These are phyloP conservation scores for Eimeria praecox DNA, from an alignment of 169 alveolate species.

Conservation along the genomic window DNA sequence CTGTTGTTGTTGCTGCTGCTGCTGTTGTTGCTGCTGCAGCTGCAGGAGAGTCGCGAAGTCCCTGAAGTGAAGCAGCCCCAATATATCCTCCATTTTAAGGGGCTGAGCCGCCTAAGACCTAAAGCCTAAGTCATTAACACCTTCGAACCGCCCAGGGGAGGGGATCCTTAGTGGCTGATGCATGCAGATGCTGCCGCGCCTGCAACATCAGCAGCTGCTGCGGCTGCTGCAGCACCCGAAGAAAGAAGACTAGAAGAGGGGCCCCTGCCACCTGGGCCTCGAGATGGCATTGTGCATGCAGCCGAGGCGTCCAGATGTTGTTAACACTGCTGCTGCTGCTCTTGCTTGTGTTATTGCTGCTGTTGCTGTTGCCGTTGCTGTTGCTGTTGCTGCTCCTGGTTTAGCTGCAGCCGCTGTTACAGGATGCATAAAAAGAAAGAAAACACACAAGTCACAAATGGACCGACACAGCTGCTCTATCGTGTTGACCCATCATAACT, in stretches of 20 bases:
- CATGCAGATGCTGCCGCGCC: not conserved
- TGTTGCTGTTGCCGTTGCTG: no score
- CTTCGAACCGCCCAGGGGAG: not conserved
- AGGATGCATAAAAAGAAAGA: not conserved
- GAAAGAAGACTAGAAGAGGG: not conserved
- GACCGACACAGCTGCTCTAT: not conserved
- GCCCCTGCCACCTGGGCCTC: not conserved
- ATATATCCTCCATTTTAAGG: constrained; percentile 14
- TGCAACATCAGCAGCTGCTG: not conserved
- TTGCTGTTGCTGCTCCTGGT: no score
- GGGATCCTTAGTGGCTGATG: not conserved
- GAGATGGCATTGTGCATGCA: not conserved
- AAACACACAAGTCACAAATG: not conserved
- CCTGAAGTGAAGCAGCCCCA: constrained; percentile 37
- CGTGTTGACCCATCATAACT: not conserved
- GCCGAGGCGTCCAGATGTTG: not conserved
- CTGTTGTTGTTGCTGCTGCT: not conserved
- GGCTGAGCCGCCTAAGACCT: not conserved
- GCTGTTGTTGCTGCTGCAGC: not conserved
- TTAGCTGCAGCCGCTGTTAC: not conserved
- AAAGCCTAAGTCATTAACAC: not conserved
- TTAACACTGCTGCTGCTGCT: no score
- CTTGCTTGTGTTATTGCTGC: no score
- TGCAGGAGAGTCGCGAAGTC: not conserved
- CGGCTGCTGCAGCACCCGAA: not conserved